phyloP scores from a whole-genome alignment of 1,284 basidiomycete species.

The Cystobasidium slooffiae region DNA sequence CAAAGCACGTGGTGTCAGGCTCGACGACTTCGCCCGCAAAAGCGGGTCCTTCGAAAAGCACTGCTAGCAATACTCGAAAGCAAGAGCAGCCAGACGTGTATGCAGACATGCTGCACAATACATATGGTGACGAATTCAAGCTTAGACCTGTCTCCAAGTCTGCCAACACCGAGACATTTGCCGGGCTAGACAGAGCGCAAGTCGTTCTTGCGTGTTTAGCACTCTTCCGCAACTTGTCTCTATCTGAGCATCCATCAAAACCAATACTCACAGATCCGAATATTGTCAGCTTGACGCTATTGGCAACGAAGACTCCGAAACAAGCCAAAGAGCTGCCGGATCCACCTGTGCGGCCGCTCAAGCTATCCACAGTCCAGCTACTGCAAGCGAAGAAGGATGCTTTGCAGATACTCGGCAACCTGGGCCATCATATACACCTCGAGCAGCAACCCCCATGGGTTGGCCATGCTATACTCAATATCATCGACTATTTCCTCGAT shows the following conservation, averaged over 20 bases:
- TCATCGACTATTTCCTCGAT: constrained; percentile 50
- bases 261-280: constrained; percentile 71
- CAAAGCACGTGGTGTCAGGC: constrained; percentile 36
- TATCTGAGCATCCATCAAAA: constrained; percentile 71
- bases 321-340: constrained; percentile 57
- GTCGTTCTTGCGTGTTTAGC: constrained; percentile 73
- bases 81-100: constrained; percentile 19
- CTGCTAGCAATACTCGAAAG: not conserved
- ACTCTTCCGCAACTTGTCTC: constrained; percentile 83
- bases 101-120: not conserved
- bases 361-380: constrained; percentile 71
- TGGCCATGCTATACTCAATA: constrained; percentile 37
- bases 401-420: constrained; percentile 71
- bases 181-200: constrained; percentile 67
- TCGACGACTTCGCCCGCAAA: constrained; percentile 53
- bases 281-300: constrained; percentile 70
- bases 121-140: constrained; percentile 29
- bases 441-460: constrained; percentile 27
- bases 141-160: not conserved
- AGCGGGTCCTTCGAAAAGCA: not conserved
- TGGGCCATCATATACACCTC: constrained; percentile 65
- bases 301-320: constrained; percentile 60
- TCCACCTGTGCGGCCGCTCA: constrained; percentile 54
- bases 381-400: constrained; percentile 77
- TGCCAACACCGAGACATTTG: constrained; percentile 55